A percentile compares a stretch with the other conserved stretches of the same genome.
These are phyloP conservation scores for Termitomyces sp. DNA, from an alignment of 768 basidiomycete genomes.

Conservation along the genomic window DNA sequence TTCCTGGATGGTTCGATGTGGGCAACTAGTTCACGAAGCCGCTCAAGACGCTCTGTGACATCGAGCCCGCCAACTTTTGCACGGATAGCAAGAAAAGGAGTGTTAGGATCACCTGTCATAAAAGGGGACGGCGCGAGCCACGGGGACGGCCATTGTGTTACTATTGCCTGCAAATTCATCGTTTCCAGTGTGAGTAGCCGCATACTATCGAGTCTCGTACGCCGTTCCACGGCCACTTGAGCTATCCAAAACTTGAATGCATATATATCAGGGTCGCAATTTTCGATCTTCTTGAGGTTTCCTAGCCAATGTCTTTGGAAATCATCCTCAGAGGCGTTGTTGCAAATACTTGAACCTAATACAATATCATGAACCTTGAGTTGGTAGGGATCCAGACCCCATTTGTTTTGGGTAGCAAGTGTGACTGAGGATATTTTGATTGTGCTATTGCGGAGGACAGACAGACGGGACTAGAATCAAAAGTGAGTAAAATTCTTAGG, in stretches of 20 bases:
- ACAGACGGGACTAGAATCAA: slow-evolving; percentile 34
- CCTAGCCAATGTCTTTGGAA: slow-evolving; percentile 55
- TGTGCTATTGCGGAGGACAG: slow-evolving; percentile 36
- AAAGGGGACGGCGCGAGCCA: slow-evolving; percentile 45
- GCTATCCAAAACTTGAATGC: slow-evolving; percentile 35
- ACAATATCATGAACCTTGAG: slow-evolving; percentile 34
- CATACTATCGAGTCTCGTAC: slow-evolving; percentile 24
- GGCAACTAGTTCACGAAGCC: slow-evolving; percentile 33
- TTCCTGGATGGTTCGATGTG: slow-evolving; percentile 11
- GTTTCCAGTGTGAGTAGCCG: slow-evolving; percentile 39
- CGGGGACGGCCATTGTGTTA: slow-evolving; percentile 60
- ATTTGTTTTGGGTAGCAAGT: slow-evolving; percentile 30
- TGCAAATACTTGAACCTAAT: slow-evolving; percentile 40
- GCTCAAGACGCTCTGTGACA: slow-evolving; percentile 49
- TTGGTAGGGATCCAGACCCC: slow-evolving; percentile 32
- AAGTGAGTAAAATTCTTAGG: neutral
- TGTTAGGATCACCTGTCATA: slow-evolving; percentile 51
- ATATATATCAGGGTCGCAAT: slow-evolving; percentile 44
- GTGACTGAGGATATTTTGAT: slow-evolving; percentile 44
- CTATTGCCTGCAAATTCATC: slow-evolving; percentile 32
- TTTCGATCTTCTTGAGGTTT: slow-evolving; percentile 21
- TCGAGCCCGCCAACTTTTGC: slow-evolving; percentile 38
- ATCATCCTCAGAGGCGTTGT: slow-evolving; percentile 29
- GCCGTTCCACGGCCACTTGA: slow-evolving; percentile 41
- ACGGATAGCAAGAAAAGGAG: slow-evolving; percentile 46